phyloP scores from a whole-genome alignment of 169 alveolate genomes.

The Plasmodium sp. region DNA sequence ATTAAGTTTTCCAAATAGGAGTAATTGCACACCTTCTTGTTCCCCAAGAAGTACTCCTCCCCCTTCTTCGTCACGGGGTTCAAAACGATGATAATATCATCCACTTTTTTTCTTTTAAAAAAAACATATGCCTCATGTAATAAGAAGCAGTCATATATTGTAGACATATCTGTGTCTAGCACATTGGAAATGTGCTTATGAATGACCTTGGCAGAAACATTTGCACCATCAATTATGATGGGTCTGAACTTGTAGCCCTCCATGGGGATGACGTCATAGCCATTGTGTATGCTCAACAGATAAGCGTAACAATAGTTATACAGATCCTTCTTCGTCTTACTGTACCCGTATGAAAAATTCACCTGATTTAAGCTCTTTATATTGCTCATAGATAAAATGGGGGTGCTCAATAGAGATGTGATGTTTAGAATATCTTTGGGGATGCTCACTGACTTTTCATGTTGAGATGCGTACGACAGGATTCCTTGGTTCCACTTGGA shows the following conservation, averaged over 20 bases:
- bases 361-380: conserved; percentile 41
- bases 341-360: conserved; percentile 31
- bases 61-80: conserved; percentile 49
- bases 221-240: conserved; percentile 69
- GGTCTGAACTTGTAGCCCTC: conserved; percentile 56
- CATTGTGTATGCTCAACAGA: background rate
- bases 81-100: conserved; percentile 44
- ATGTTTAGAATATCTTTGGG: conserved; percentile 55
- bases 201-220: conserved; percentile 53
- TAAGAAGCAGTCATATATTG: conserved; percentile 26
- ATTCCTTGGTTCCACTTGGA: background rate
- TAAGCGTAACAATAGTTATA: conserved; percentile 59
- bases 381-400: conserved; percentile 8
- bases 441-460: background rate
- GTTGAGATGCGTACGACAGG: background rate
- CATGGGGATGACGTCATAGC: conserved; percentile 36
- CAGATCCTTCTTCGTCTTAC: conserved; percentile 14
- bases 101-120: conserved; percentile 56
- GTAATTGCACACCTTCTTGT: conserved; percentile 29
- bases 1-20: conserved; percentile 30
- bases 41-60: conserved; percentile 44
- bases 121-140: conserved; percentile 43
- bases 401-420: conserved; percentile 1
- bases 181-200: background rate
- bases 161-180: background rate